Percentiles rank a stretch among this genome's conserved stretches.
phyloP scores from a whole-genome alignment of 257 asterid species.

The Ilex asprella region DNA sequence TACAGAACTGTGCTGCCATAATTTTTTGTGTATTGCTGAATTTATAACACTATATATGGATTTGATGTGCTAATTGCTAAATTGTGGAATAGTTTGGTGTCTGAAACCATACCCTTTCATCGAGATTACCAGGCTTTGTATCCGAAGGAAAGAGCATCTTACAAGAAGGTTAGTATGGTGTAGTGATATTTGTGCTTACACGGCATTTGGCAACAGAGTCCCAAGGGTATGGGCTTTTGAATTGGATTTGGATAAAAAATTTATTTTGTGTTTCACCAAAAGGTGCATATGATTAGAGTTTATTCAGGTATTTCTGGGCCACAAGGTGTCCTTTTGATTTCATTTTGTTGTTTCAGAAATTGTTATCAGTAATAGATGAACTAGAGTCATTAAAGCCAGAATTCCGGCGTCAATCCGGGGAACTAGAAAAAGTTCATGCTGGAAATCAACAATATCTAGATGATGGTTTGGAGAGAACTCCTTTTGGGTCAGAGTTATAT shows the following conservation, averaged over 20 bases:
- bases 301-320: too few relatives aligned
- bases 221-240: too few relatives aligned
- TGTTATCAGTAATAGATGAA: conserved; percentile 62
- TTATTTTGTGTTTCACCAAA: too few relatives aligned
- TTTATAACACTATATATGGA: conserved; percentile 4
- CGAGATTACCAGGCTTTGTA: conserved; percentile 55
- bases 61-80: conserved; percentile 17
- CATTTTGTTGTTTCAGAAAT: conserved; percentile 33
- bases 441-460: conserved; percentile 26
- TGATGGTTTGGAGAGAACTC: conserved; percentile 32
- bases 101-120: conserved; percentile 79
- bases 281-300: too few relatives aligned
- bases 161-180: conserved; percentile 47
- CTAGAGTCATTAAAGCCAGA: conserved; percentile 73
- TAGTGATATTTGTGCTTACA: background rate
- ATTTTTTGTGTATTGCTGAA: conserved; percentile 4
- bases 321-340: background rate
- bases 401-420: conserved; percentile 40
- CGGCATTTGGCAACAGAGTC: too few relatives aligned
- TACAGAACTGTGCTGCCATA: conserved; percentile 5
- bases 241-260: too few relatives aligned
- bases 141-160: conserved; percentile 40
- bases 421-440: conserved; percentile 31
- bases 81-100: conserved; percentile 61
- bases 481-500: conserved; percentile 23